phyloP scores from a whole-genome alignment of 2,329 filamentous ascomycete genomes.

The Phialophora tarda region DNA sequence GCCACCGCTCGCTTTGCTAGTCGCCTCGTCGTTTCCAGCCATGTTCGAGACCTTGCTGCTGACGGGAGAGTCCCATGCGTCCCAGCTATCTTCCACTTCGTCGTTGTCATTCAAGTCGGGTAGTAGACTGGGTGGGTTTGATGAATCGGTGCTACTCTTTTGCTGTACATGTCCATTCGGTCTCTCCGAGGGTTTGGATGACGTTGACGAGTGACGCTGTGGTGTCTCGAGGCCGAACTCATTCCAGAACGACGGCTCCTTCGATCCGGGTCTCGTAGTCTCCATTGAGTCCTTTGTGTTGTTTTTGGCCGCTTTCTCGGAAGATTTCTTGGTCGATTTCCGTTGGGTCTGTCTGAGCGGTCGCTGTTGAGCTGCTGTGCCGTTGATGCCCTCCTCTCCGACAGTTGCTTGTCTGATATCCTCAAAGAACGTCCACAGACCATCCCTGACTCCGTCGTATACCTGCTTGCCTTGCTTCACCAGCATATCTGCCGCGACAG shows the following conservation, averaged over 20 bases:
- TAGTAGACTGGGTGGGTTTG: slow-evolving; percentile 36
- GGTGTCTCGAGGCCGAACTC: slow-evolving; percentile 58
- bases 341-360: slow-evolving; percentile 43
- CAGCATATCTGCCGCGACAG: slow-evolving; percentile 58
- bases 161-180: slow-evolving; percentile 26
- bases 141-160: slow-evolving; percentile 35
- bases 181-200: slow-evolving; percentile 38
- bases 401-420: slow-evolving; percentile 95
- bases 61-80: slow-evolving; percentile 60
- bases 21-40: neutral
- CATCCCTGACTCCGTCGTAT: slow-evolving; percentile 85
- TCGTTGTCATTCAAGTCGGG: slow-evolving; percentile 42
- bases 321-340: slow-evolving; percentile 50
- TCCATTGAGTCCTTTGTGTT: neutral
- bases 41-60: slow-evolving; percentile 12
- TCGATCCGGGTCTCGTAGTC: slow-evolving; percentile 39
- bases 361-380: slow-evolving; percentile 39
- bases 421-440: slow-evolving; percentile 92
- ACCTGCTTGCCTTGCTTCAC: slow-evolving; percentile 72
- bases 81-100: slow-evolving; percentile 60
- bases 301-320: slow-evolving; percentile 40
- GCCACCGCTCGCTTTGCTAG: slow-evolving; percentile 5
- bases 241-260: slow-evolving; percentile 56
- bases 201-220: slow-evolving; percentile 43
- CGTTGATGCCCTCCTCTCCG: slow-evolving; percentile 83